Evolutionary conservation across 129 eudicot genomes (phyloP).

Genomic region (Artemisia annua): DNA sequence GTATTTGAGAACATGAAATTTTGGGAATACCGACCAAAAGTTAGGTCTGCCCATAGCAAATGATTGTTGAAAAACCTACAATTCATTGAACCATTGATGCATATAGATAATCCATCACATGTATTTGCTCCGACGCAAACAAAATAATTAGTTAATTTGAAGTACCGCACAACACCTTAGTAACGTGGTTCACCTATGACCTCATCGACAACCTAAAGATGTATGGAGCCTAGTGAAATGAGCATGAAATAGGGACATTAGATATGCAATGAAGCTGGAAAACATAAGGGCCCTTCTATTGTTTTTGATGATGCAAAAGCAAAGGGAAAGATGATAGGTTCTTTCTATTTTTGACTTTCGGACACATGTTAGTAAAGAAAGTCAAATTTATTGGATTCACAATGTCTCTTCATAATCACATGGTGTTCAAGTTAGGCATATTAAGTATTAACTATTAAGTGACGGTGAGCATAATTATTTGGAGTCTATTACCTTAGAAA

Average conservation of each 20-base stretch:
- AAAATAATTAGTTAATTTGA: neutral
- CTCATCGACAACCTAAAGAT: neutral
- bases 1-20: no score
- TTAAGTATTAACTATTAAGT: no score
- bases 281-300: slow-evolving; percentile 23
- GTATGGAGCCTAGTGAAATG: neutral
- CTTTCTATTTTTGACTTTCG: slow-evolving; percentile 26
- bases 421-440: no score
- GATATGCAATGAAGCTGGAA: slow-evolving; percentile 11
- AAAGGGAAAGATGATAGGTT: slow-evolving; percentile 21
- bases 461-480: no score
- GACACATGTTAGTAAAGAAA: slow-evolving; percentile 19
- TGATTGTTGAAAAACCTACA: no score
- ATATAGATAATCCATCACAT: no score
- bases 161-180: neutral
- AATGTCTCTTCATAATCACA: no score
- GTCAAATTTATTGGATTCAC: slow-evolving; percentile 25
- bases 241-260: slow-evolving; percentile 11
- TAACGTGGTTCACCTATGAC: slow-evolving; percentile 4
- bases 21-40: no score
- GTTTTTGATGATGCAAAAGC: slow-evolving; percentile 20
- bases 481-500: no score
- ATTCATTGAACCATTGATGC: no score
- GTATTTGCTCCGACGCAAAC: neutral
- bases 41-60: no score